Conservation (phyloP, 306 rosid species). For the Acacia acuminata region DNA sequence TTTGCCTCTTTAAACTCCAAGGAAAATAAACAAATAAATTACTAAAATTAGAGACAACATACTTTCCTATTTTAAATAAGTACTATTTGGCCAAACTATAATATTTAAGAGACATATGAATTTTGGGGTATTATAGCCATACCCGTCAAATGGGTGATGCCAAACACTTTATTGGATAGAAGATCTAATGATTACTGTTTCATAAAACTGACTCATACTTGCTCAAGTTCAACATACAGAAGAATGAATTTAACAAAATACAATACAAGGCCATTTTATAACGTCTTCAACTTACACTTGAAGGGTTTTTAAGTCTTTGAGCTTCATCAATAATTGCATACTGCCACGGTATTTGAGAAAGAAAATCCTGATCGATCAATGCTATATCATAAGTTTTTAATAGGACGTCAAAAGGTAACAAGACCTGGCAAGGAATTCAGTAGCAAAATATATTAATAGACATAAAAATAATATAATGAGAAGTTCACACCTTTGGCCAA, state of each 20-base stretch:
- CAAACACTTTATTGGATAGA: not conserved
- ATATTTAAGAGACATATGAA: no score
- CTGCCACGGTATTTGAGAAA: slow-evolving; percentile 94
- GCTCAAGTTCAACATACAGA: slow-evolving; percentile 11
- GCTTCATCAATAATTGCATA: slow-evolving; percentile 93
- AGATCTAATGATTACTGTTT: slow-evolving; percentile 10
- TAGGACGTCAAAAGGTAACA: slow-evolving; percentile 80
- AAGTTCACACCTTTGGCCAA: not conserved
- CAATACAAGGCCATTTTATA: slow-evolving; percentile 8
- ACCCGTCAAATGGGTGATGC: not conserved
- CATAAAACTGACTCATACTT: slow-evolving; percentile 15
- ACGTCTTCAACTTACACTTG: slow-evolving; percentile 68
- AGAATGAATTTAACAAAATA: slow-evolving; percentile 20
- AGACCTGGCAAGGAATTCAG: slow-evolving; percentile 53
- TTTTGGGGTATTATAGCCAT: no score
- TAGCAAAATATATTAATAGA: slow-evolving; percentile 24
- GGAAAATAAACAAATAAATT: no score
- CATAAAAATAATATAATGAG: not conserved
- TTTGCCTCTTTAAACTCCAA: no score
- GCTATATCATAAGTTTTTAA: slow-evolving; percentile 89
- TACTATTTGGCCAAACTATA: no score
- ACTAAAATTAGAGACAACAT: no score
- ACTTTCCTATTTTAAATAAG: no score
- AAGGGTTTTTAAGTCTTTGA: slow-evolving; percentile 90
- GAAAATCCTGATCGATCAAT: slow-evolving; percentile 88